Percentiles rank a stretch among this genome's conserved stretches.
These are phyloP conservation scores for Lachancea kluyveri DNA, from an alignment of 805 yeast genomes.

Conservation along the genomic window DNA sequence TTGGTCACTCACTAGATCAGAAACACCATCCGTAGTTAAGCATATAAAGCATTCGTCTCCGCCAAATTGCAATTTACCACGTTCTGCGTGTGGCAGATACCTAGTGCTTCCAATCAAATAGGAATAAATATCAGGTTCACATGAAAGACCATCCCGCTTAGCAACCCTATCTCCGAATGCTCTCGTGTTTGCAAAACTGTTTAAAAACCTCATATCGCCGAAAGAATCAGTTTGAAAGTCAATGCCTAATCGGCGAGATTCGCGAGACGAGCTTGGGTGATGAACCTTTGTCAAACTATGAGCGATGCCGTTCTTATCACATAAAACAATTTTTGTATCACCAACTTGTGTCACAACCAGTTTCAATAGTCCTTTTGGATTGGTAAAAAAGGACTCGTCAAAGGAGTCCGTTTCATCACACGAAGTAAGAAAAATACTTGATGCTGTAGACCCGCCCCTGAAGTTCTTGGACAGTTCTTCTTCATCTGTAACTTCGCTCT, in stretches of 20 bases:
- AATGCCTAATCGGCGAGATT: conserved; percentile 62
- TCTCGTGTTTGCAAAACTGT: conserved; percentile 83
- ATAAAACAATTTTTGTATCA: conserved; percentile 81
- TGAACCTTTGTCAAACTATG: conserved; percentile 74
- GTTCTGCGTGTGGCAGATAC: conserved; percentile 34
- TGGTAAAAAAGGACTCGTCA: conserved; percentile 37
- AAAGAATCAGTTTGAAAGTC: conserved; percentile 78
- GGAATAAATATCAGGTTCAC: conserved; percentile 85
- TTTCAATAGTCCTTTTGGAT: conserved; percentile 57
- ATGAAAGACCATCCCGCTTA: conserved; percentile 77
- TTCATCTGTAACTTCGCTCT: conserved; percentile 7
- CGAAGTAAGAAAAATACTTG: conserved; percentile 47
- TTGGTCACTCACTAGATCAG: conserved; percentile 77
- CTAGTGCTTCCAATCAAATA: conserved; percentile 57
- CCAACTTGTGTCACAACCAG: conserved; percentile 86
- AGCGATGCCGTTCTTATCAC: conserved; percentile 75
- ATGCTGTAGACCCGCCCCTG: conserved; percentile 66
- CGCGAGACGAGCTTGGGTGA: conserved; percentile 81
- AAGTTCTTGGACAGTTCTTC: conserved; percentile 24
- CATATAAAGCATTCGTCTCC: conserved; percentile 87
- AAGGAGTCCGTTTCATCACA: conserved; percentile 17
- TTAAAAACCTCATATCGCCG: conserved; percentile 79
- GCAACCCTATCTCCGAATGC: conserved; percentile 85
- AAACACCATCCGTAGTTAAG: conserved; percentile 81
- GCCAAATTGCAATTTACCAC: conserved; percentile 43